A percentile compares a stretch with the other conserved stretches of the same genome.
These are phyloP conservation scores for Claviceps purpurea DNA, from an alignment of 2,329 filamentous ascomycete species.

Conservation along the genomic window DNA sequence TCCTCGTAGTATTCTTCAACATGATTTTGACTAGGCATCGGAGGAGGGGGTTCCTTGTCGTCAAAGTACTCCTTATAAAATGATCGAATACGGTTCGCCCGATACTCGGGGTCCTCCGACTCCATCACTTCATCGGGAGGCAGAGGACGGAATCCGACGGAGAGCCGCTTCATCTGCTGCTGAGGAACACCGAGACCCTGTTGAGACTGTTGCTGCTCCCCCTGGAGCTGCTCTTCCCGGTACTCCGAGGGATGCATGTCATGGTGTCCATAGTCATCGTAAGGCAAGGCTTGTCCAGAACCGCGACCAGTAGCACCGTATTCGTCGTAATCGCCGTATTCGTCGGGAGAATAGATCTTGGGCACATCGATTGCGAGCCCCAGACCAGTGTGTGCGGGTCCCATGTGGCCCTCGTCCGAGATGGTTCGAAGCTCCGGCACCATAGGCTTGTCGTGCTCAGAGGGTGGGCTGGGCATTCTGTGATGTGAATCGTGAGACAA, in stretches of 20 bases:
- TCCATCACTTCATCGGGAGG: slow-evolving; percentile 70
- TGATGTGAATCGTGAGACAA: slow-evolving; percentile 16
- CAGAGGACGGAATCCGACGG: slow-evolving; percentile 66
- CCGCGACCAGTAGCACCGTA: slow-evolving; percentile 6
- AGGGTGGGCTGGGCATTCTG: slow-evolving; percentile 11
- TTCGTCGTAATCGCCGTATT: too few relatives aligned
- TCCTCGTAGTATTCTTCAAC: slow-evolving; percentile 55
- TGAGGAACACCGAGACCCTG: slow-evolving; percentile 39
- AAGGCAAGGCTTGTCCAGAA: slow-evolving; percentile 4
- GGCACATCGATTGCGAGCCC: slow-evolving; percentile 24
- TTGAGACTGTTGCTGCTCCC: slow-evolving; percentile 18
- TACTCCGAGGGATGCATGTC: slow-evolving; percentile 19
- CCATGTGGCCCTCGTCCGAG: slow-evolving; percentile 7
- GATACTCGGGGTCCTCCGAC: slow-evolving; percentile 80
- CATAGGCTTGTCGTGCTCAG: slow-evolving; percentile 8
- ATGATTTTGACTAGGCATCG: slow-evolving; percentile 16
- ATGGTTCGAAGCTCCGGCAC: slow-evolving; percentile 6
- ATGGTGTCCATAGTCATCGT: slow-evolving; percentile 10
- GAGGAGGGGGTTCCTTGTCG: slow-evolving; percentile 45
- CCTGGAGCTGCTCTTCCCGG: slow-evolving; percentile 11
- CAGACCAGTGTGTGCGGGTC: slow-evolving; percentile 15
- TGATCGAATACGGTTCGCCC: slow-evolving; percentile 91
- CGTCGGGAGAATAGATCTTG: slow-evolving; percentile 14
- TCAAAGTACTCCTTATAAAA: slow-evolving; percentile 99
- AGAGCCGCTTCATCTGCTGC: slow-evolving; percentile 44